These are phyloP conservation scores for Lippia alba DNA, from an alignment of 305 asterid species.

Conservation along the genomic window DNA sequence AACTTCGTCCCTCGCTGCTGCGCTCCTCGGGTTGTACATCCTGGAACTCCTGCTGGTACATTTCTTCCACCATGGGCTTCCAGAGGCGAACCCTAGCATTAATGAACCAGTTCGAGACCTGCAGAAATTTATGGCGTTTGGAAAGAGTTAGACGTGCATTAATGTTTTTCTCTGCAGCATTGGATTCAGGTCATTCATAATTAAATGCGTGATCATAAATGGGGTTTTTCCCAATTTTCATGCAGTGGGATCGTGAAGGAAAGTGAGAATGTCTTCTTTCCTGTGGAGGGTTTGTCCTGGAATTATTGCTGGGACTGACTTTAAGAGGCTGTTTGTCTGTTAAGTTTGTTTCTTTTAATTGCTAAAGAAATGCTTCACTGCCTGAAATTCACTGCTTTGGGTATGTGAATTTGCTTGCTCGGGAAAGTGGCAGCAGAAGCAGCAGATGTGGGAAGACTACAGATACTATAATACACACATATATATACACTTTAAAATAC, in stretches of 20 bases:
- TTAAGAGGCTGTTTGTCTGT: too few relatives aligned
- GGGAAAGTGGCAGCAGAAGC: too few relatives aligned
- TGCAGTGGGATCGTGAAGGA: background rate
- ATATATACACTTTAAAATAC: too few relatives aligned
- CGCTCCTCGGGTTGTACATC: slow-evolving; percentile 36
- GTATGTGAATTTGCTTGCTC: too few relatives aligned
- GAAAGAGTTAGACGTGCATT: slow-evolving; percentile 2
- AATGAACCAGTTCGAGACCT: slow-evolving; percentile 93
- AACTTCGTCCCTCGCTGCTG: background rate
- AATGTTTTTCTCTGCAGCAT: slow-evolving; percentile 3
- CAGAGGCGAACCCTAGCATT: slow-evolving; percentile 91
- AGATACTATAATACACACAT: too few relatives aligned
- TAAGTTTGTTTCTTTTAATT: too few relatives aligned
- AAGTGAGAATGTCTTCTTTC: background rate
- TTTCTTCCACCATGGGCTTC: slow-evolving; percentile 92
- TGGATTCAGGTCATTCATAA: slow-evolving; percentile 35
- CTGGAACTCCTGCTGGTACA: slow-evolving; percentile 70
- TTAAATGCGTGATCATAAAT: slow-evolving; percentile 26
- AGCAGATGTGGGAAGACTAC: too few relatives aligned
- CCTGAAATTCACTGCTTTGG: too few relatives aligned
- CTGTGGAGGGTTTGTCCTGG: background rate
- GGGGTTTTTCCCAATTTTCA: background rate
- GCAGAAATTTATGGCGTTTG: slow-evolving; percentile 30
- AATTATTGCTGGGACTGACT: background rate
- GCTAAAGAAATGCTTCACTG: too few relatives aligned